Evolutionary conservation across 805 yeast species (phyloP).

Genomic region (Suhomyces vadensis): DNA sequence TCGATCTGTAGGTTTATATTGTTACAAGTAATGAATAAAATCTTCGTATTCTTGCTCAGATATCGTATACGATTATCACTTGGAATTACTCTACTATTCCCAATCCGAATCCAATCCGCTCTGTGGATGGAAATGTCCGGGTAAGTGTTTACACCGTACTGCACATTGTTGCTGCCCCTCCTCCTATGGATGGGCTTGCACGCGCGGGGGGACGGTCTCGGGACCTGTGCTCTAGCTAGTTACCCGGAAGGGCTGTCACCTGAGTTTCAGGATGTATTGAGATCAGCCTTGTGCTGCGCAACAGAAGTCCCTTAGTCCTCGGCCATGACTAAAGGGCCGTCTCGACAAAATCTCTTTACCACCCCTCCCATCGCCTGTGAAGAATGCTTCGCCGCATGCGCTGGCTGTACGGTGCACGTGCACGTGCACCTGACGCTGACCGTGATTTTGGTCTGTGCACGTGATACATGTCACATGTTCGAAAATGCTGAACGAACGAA

Average conservation of each 20-base stretch:
- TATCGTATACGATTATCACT: background rate
- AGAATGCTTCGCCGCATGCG: no score
- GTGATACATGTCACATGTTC: background rate
- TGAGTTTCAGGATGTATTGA: background rate
- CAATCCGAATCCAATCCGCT: constrained; percentile 2
- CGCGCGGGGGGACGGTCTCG: background rate
- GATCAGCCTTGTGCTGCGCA: background rate
- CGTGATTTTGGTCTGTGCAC: background rate
- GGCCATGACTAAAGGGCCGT: no score
- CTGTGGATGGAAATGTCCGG: constrained; percentile 8
- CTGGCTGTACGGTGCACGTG: background rate
- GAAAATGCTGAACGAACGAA: background rate
- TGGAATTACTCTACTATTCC: constrained; percentile 1
- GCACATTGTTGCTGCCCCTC: constrained; percentile 3
- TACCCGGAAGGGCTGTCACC: no score
- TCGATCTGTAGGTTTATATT: constrained; percentile 1
- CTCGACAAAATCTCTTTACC: no score
- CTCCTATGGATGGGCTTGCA: constrained; percentile 1
- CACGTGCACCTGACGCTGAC: background rate
- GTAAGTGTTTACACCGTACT: background rate
- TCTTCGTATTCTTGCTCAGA: background rate
- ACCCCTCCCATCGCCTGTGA: no score
- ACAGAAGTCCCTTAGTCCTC: no score
- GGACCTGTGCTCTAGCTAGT: background rate
- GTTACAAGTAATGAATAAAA: constrained; percentile 1